Evolutionary conservation across 1,139 yeast species (phyloP), one percentile per base, ranked within the genome.

Genomic region (Yamadazyma diddensiae): DNA sequence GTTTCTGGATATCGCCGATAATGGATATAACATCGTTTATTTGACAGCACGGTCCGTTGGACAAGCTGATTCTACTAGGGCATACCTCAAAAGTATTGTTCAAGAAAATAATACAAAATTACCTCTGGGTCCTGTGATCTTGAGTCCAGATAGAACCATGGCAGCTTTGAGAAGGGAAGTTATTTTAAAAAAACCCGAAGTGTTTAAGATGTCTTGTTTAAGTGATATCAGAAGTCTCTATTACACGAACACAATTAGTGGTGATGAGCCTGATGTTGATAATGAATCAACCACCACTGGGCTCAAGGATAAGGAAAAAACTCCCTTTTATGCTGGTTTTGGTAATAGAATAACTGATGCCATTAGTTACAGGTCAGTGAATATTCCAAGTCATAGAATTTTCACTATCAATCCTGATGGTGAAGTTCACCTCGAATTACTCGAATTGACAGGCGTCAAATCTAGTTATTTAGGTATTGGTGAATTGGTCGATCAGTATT

Each of bases 261-360:
- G 18, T 12, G 18, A 12, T 5, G 34, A 27, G 15, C 30, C 31
- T 5, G 21, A 18, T 6, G 9, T 6, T 9, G 20, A 10, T 10
- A 18, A 18, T 5, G n/a, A n/a, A 5, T n/a, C 30, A n/a, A 25
- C 20, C n/a, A 28, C 28, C 18, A 38, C 46, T 36, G 17, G 51
- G 13, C 12, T 21, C 8, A 21, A 47, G 15, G 62, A 57, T 3
- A 65, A 61, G 23, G 65, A 57, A 11, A 49, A 61, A 32, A 82
- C 90, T 1, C 97, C 97, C 3, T 94, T 94, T 50, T 90, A 86
- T 57, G 98, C 98, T 5, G 99, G 98, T 0, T 94, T 94, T 56
- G 99, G 99, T 15, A 94, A 94, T 54, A 70, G 95, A 46, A 92
- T 94, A 39, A 94, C 99, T 1, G 99, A 94, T 62, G 98, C 98